These are phyloP conservation scores for Corinectria fuckeliana DNA, from an alignment of 2,329 filamentous ascomycete species.

Conservation along the genomic window DNA sequence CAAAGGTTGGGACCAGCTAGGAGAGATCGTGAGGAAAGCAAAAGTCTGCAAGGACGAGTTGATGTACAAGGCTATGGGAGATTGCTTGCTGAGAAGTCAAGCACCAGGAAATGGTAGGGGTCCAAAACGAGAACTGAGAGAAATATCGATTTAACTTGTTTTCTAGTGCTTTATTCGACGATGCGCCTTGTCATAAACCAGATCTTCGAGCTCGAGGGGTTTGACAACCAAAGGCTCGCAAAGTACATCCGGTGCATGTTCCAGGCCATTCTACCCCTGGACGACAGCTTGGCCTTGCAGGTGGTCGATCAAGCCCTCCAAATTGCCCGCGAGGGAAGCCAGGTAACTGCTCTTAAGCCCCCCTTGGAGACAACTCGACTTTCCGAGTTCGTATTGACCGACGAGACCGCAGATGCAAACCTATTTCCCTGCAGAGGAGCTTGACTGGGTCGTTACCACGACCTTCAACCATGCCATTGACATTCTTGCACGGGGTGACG, in stretches of 20 bases:
- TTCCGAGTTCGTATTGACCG: background rate
- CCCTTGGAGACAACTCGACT: background rate
- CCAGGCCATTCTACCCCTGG: conserved; percentile 66
- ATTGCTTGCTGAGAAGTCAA: conserved; percentile 64
- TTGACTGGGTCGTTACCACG: conserved; percentile 77
- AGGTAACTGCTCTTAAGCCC: conserved; percentile 44
- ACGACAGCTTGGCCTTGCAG: conserved; percentile 61
- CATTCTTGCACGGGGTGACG: conserved; percentile 62
- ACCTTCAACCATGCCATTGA: conserved; percentile 76
- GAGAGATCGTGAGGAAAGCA: conserved; percentile 62
- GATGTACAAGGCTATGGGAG: conserved; percentile 69
- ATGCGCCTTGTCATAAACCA: conserved; percentile 74
- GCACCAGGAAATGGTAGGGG: conserved; percentile 58
- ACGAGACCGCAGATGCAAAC: conserved; percentile 42
- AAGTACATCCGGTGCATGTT: conserved; percentile 83
- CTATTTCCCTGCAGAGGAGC: conserved; percentile 68
- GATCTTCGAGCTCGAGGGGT: conserved; percentile 63
- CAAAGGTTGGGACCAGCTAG: conserved; percentile 71
- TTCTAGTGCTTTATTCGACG: conserved; percentile 55
- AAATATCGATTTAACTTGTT: conserved; percentile 1
- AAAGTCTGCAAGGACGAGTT: conserved; percentile 50
- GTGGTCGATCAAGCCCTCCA: conserved; percentile 68
- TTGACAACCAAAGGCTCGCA: conserved; percentile 66
- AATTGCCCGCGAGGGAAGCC: conserved; percentile 57
- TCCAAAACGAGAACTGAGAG: background rate